Conservation (phyloP, 352 stramenopile genomes). For the Phytophthora hybrid region DNA sequence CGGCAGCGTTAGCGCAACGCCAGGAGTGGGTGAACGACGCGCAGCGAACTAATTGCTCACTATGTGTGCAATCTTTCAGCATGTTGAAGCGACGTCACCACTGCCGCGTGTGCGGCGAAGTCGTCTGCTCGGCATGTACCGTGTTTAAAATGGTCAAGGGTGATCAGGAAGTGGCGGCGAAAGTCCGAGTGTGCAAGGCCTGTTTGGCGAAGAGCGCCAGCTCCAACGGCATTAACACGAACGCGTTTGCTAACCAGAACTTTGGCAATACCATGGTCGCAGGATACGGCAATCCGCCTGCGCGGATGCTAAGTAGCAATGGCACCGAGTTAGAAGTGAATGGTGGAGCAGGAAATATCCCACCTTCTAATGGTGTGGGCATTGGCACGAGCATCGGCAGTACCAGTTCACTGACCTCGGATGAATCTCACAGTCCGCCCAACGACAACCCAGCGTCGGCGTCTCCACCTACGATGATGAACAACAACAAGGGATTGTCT, state of each 20-base stretch:
- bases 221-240: constrained; percentile 19
- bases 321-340: constrained; percentile 44
- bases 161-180: constrained; percentile 53
- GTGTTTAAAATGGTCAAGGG: constrained; percentile 81
- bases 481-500: constrained; percentile 50
- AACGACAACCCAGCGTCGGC: constrained; percentile 42
- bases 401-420: constrained; percentile 60
- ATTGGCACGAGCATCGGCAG: constrained; percentile 48
- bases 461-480: constrained; percentile 27
- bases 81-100: constrained; percentile 89
- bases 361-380: constrained; percentile 21
- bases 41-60: constrained; percentile 80
- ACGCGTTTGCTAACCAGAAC: constrained; percentile 14
- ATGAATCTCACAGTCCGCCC: constrained; percentile 53
- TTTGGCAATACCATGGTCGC: constrained; percentile 34
- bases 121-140: constrained; percentile 85
- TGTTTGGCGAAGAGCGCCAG: constrained; percentile 75
- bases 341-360: constrained; percentile 3
- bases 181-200: constrained; percentile 83
- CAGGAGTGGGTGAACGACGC: constrained; percentile 86
- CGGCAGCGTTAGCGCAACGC: constrained; percentile 61
- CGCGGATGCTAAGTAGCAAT: constrained; percentile 38
- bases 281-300: constrained; percentile 27
- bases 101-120: constrained; percentile 87
- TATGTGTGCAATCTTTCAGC: constrained; percentile 81